These are phyloP conservation scores for Aquilaria yunnanensis DNA, from an alignment of 345 rosid species.

Conservation along the genomic window DNA sequence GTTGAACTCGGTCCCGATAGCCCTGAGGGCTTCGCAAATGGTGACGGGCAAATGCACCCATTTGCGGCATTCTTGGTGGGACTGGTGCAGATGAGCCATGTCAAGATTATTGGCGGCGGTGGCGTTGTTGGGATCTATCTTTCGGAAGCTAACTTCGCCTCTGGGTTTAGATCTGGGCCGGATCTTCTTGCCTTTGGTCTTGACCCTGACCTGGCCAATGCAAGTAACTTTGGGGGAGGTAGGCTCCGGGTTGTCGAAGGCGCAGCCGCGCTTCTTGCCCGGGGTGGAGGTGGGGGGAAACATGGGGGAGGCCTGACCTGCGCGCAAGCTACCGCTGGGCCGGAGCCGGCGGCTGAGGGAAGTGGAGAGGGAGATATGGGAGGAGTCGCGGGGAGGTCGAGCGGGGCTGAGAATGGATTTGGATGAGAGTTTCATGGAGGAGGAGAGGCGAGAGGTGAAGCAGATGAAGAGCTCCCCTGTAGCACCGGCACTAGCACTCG, in stretches of 20 bases:
- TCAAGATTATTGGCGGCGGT: conserved; percentile 10
- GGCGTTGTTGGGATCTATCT: conserved; percentile 25
- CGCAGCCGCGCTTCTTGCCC: conserved; percentile 53
- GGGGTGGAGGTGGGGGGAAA: conserved; percentile 46
- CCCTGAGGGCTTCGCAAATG: conserved; percentile 74
- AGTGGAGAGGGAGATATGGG: conserved; percentile 74
- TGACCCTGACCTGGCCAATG: conserved; percentile 97
- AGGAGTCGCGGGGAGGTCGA: conserved; percentile 31
- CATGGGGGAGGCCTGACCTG: conserved; percentile 86
- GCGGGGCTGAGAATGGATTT: conserved; percentile 79
- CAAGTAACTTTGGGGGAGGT: conserved; percentile 96
- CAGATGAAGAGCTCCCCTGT: conserved; percentile 71
- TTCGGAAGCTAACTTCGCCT: conserved; percentile 69
- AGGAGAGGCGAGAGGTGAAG: conserved; percentile 79
- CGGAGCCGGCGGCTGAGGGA: conserved; percentile 76
- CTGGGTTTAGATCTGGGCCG: conserved; percentile 51
- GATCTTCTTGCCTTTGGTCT: conserved; percentile 82
- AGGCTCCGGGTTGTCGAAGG: conserved; percentile 77
- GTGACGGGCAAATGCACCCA: conserved; percentile 86
- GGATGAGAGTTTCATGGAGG: conserved; percentile 88
- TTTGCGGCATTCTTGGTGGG: conserved; percentile 41
- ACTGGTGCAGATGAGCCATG: conserved; percentile 17
- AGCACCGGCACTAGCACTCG: conserved; percentile 13
- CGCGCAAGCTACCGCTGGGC: conserved; percentile 65
- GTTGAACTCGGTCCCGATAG: conserved; percentile 80